A percentile compares a stretch with the other conserved stretches of the same genome.
These are phyloP conservation scores for Salvia miltiorrhiza DNA, from an alignment of 257 asterid species.

Conservation along the genomic window DNA sequence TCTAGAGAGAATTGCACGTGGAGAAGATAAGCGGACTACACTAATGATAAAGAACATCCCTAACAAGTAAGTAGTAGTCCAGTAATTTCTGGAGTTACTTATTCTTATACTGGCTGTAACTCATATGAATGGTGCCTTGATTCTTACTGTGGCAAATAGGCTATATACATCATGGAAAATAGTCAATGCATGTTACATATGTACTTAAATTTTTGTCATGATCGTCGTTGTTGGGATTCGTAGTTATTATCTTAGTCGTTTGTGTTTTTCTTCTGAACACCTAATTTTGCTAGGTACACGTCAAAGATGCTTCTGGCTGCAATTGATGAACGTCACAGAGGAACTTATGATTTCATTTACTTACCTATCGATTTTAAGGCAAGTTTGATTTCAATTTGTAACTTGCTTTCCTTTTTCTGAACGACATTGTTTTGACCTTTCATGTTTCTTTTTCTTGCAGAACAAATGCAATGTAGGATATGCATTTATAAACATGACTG, in stretches of 20 bases:
- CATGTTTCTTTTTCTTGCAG: constrained; percentile 48
- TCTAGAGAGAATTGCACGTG: constrained; percentile 75
- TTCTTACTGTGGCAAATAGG: constrained; percentile 5
- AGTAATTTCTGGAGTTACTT: constrained; percentile 4
- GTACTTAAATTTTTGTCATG: background rate
- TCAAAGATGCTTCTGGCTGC: constrained; percentile 99
- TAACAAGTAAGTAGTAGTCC: constrained; percentile 70
- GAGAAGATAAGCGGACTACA: constrained; percentile 97
- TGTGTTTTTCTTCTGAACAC: background rate
- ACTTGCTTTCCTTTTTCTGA: background rate
- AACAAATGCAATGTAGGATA: constrained; percentile 99
- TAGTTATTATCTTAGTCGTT: background rate
- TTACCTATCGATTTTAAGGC: constrained; percentile 96
- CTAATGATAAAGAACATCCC: constrained; percentile 99
- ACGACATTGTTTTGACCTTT: constrained; percentile 22
- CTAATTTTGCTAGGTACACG: constrained; percentile 60
- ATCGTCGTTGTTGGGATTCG: background rate
- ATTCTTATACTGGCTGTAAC: background rate
- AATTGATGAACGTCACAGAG: constrained; percentile 92
- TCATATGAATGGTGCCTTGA: background rate
- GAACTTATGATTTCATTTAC: constrained; percentile 95
- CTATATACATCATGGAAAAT: background rate
- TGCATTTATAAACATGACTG: constrained; percentile 97
- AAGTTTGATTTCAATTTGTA: constrained; percentile 27
- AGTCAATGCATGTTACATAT: background rate